Evolutionary conservation across 2,329 filamentous ascomycete genomes (phyloP).

Genomic region (Aotearoamyces nothofagi): DNA sequence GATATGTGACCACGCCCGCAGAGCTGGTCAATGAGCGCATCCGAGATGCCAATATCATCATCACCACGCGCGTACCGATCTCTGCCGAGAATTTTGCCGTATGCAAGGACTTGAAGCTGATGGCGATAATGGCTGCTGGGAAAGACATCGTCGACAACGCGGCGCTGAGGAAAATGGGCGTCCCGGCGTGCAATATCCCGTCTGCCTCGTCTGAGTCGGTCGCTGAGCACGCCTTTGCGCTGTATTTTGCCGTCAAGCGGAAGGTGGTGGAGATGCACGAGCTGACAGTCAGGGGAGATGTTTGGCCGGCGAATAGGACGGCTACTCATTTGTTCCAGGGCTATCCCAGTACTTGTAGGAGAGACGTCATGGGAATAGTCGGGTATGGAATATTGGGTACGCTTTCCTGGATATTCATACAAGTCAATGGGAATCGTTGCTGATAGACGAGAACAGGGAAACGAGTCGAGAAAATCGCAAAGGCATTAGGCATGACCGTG

Average conservation of each 20-base stretch:
- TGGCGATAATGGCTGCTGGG: conserved; percentile 23
- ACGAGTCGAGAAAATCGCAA: conserved; percentile 9
- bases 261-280: conserved; percentile 19
- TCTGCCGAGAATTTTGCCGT: conserved; percentile 13
- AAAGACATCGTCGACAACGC: conserved; percentile 22
- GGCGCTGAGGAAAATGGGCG: conserved; percentile 18
- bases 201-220: conserved; percentile 22
- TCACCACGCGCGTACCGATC: conserved; percentile 20
- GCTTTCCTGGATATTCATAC: conserved; percentile 3
- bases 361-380: conserved; percentile 15
- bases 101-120: conserved; percentile 16
- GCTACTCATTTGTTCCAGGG: conserved; percentile 11
- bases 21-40: conserved; percentile 18
- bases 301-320: conserved; percentile 14
- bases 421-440: not conserved
- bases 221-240: conserved; percentile 16
- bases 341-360: conserved; percentile 9
- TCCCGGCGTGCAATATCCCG: conserved; percentile 23
- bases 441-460: conserved; percentile 5
- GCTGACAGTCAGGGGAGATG: conserved; percentile 12
- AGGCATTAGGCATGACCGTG: conserved; percentile 1
- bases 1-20: conserved; percentile 6
- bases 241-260: conserved; percentile 21
- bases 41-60: conserved; percentile 21
- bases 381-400: conserved; percentile 15